These are phyloP conservation scores for Basipetospora chlamydospora DNA, from an alignment of 2,329 filamentous ascomycete species.

Conservation along the genomic window DNA sequence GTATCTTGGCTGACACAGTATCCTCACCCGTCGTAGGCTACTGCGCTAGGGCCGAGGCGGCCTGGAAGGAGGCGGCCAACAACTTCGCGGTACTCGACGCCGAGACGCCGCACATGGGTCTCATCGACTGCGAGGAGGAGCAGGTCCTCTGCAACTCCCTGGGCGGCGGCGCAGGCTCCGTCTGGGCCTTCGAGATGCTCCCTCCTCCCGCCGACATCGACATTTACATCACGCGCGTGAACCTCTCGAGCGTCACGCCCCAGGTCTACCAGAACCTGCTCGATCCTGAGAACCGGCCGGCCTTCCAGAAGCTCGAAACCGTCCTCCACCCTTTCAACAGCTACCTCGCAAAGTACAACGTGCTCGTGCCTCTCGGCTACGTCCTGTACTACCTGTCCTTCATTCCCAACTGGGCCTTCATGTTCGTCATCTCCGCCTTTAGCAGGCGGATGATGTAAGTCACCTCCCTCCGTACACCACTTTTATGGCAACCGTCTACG, in stretches of 20 bases:
- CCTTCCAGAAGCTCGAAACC: constrained; percentile 38
- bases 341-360: constrained; percentile 42
- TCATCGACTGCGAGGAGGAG: constrained; percentile 61
- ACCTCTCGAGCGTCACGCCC: constrained; percentile 52
- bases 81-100: constrained; percentile 46
- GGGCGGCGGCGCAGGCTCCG: constrained; percentile 47
- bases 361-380: constrained; percentile 53
- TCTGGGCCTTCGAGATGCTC: constrained; percentile 56
- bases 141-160: constrained; percentile 62
- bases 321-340: constrained; percentile 68
- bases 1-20: neutral
- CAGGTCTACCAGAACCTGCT: constrained; percentile 36
- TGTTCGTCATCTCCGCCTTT: constrained; percentile 60
- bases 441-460: constrained; percentile 66
- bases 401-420: constrained; percentile 62
- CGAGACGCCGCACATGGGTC: constrained; percentile 50
- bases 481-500: too few species aligned
- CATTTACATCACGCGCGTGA: constrained; percentile 51
- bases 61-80: constrained; percentile 50
- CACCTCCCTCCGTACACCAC: neutral
- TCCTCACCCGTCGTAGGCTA: too few species aligned
- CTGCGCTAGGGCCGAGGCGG: constrained; percentile 48
- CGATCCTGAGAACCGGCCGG: constrained; percentile 40
- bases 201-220: constrained; percentile 49
- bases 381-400: constrained; percentile 51